A percentile compares a stretch with the other conserved stretches of the same genome.
phyloP scores from a whole-genome alignment of 176 grass and related monocot genomes.

The Paspalum vaginatum region DNA sequence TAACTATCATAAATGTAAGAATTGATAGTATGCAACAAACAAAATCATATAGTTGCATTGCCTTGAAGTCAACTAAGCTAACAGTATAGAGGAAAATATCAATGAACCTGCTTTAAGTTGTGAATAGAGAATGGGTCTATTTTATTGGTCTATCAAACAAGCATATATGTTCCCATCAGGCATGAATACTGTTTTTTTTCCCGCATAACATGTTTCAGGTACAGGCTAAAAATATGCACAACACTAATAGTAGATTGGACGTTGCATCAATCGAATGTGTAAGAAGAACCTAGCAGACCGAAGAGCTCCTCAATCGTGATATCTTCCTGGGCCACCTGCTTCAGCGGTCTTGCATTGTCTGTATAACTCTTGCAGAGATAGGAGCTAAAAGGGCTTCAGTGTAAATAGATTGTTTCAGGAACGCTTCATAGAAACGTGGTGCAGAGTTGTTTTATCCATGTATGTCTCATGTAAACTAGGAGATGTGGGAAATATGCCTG shows the following conservation, averaged over 20 bases:
- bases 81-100: not conserved
- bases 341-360: slow-evolving; percentile 4
- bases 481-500: not conserved
- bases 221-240: slow-evolving; percentile 43
- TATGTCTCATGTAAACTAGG: slow-evolving; percentile 15
- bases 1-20: not conserved
- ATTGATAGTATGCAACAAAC: not conserved
- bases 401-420: slow-evolving; percentile 51
- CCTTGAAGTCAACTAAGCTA: not conserved
- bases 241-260: slow-evolving; percentile 15
- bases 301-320: not conserved
- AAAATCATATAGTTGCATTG: not conserved
- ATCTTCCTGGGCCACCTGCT: not conserved
- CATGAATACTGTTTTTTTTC: slow-evolving; percentile 5
- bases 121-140: not conserved
- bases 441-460: slow-evolving; percentile 23
- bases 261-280: slow-evolving; percentile 7
- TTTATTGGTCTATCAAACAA: slow-evolving; percentile 16
- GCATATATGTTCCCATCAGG: not conserved
- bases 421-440: slow-evolving; percentile 30
- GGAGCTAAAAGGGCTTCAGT: slow-evolving; percentile 2
- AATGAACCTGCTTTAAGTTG: not conserved
- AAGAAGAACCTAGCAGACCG: slow-evolving; percentile 32
- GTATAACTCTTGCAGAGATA: slow-evolving; percentile 25
- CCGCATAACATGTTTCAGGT: slow-evolving; percentile 30